Base-by-base conservation (phyloP, 2,329 filamentous ascomycete species). In the Xylaria multiplex region DNA sequence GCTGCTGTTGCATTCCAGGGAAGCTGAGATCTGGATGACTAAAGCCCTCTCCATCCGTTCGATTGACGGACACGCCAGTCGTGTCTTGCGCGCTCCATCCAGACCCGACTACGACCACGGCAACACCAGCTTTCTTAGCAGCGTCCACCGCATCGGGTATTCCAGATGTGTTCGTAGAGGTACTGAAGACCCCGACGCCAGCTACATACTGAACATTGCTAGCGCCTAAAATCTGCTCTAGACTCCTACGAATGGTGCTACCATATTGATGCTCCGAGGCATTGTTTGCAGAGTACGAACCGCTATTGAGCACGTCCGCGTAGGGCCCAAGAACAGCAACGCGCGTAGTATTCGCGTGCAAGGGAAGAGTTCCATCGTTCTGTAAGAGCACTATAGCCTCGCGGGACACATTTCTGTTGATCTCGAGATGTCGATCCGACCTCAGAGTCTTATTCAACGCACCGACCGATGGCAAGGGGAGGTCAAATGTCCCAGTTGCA, bases 91-190 rank as follows among this genome's bases (percentile, higher is more conserved):
- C 8, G 35, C 35, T 37, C 35, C 35, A 37, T 37, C 35, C 35
- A 8, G 45, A 77, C 2, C 76, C 77, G 5, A 78, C 74, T 22
- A 74, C 68, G 9, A 78, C 69, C 2, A 78, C 64, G 11, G 75
- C 77, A 6, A 77, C 59, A 2, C 75, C 74, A 3, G 73, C 73
- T 9, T 74, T 68, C 53, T 72, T 68, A 13, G 77, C 76, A 1
- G 74, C 72, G 0, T 69, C 59, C 5, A 77, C 75, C 8, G 76
- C 49, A 16, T 8, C 30, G 6, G 30, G 14, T 14, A 52, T 52
- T n/a, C 49, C 30, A 37, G 49, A 52, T 19, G 30, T 35, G n/a
- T 52, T 30, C 3, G 16, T 35, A 30, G 49, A 52, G n/a, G 30
- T 52, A 19, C 49, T 37, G 6, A 52, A n/a, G 14, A 52, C 49